Conservation (phyloP, 371 early-diverging fungal species). For the Mucor saturninus region DNA sequence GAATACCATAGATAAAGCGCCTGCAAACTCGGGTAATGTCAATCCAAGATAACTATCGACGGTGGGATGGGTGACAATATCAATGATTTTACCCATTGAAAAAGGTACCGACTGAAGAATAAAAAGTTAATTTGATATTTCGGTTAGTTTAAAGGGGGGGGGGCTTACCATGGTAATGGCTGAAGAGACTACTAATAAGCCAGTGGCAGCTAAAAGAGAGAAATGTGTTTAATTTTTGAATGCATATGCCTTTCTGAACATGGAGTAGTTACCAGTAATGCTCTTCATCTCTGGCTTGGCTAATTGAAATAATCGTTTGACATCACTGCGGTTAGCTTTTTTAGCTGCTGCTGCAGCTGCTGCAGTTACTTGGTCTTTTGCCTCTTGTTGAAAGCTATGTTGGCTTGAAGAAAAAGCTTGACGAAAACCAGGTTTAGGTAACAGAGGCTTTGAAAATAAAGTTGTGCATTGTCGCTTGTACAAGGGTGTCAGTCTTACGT, state of each 20-base stretch:
- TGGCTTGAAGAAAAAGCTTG: conserved; percentile 3
- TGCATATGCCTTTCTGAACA: too few species aligned
- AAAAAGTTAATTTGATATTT: background rate
- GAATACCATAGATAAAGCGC: conserved; percentile 59
- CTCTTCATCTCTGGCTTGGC: conserved; percentile 53
- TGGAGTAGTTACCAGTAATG: conserved; percentile 40
- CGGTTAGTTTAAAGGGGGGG: too few species aligned
- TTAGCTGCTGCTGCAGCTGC: background rate
- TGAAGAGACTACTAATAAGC: conserved; percentile 72
- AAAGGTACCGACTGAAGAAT: conserved; percentile 64
- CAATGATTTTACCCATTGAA: conserved; percentile 81
- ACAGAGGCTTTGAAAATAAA: background rate
- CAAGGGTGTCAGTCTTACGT: conserved; percentile 3
- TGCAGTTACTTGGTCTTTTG: conserved; percentile 2
- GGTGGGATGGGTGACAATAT: conserved; percentile 65
- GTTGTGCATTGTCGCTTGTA: background rate
- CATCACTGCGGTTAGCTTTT: conserved; percentile 28
- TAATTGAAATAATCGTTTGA: conserved; percentile 42
- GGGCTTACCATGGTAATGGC: conserved; percentile 67
- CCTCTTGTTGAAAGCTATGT: background rate
- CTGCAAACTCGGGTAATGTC: conserved; percentile 62
- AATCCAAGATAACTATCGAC: conserved; percentile 55
- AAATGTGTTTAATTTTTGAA: too few species aligned
- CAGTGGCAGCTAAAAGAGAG: conserved; percentile 42
- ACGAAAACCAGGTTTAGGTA: background rate